These are phyloP conservation scores for Candida smagusa DNA, from an alignment of 1,139 yeast genomes.

Conservation along the genomic window DNA sequence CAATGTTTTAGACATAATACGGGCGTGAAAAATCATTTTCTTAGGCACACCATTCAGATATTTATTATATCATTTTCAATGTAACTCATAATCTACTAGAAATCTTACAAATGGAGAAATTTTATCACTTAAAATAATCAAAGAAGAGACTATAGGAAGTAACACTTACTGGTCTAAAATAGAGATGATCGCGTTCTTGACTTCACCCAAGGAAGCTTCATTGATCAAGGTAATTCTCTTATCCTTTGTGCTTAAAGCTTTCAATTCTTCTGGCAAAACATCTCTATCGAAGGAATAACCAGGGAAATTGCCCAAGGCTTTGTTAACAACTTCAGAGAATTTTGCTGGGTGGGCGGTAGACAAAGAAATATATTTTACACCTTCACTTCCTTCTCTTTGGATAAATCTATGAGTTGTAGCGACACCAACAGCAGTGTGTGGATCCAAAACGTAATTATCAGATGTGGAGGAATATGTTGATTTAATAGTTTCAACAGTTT, in stretches of 20 bases:
- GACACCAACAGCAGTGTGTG: conserved; percentile 95
- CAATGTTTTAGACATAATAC: too few species aligned
- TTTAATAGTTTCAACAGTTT: conserved; percentile 76
- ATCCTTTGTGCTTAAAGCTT: conserved; percentile 63
- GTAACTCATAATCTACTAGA: too few species aligned
- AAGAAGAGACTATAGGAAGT: too few species aligned
- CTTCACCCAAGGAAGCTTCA: conserved; percentile 66
- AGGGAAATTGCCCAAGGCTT: conserved; percentile 61
- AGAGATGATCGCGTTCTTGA: conserved; percentile 71
- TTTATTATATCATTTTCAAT: too few species aligned
- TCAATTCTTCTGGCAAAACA: conserved; percentile 86
- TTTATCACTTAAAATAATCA: too few species aligned
- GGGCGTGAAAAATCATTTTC: too few species aligned
- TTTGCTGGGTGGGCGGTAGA: conserved; percentile 99
- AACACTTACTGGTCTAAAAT: conserved; percentile 35
- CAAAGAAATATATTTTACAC: conserved; percentile 65
- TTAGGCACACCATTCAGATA: too few species aligned
- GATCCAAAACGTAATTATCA: conserved; percentile 83
- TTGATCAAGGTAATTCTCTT: conserved; percentile 77
- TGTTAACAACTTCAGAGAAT: conserved; percentile 91
- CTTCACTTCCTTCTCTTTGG: conserved; percentile 42
- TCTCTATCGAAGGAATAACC: conserved; percentile 83
- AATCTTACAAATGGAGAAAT: too few species aligned
- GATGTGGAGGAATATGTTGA: conserved; percentile 54
- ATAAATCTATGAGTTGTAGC: conserved; percentile 67